Base-by-base conservation (phyloP, 2,329 filamentous ascomycete genomes). In the Huntiella moniliformis region DNA sequence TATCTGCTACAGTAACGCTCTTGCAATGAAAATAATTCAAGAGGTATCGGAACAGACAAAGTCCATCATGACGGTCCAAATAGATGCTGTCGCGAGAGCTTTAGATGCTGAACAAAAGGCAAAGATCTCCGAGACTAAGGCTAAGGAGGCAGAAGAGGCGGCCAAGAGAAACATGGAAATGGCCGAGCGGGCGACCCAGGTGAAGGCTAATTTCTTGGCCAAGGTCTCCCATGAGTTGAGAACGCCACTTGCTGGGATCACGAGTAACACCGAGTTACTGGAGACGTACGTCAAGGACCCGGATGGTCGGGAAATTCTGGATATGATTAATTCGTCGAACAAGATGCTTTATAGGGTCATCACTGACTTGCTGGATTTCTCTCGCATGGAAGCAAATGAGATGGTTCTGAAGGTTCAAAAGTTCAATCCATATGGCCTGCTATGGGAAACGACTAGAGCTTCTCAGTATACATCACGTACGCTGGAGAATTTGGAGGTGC, bases 291-390 rank as follows among this genome's bases (percentile, higher is more conserved):
- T 72, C 16, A 65, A 92, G 45, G 77, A 81, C 52, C 71, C 68
- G 49, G 83, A 92, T 51, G 83, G 92, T 59, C 69, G 77, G 31
- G 84, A 92, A 53, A 91, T 86, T 67, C 82, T 83, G 3, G 84
- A 92, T 56, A 88, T 84, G 12, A 91, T 92, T 46, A 76, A 84
- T 42, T 72, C 87, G 31, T 92, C 83, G 42, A 85, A 84, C 0
- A 86, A 95, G 57, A 76, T 91, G 12, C 64, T 95, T 11, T 67
- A 95, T 18, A 91, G 86, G 0, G 84, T 95, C 41, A 95, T 95
- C 63, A 95, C 95, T 56, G 88, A 96, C 56, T 94, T 95, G 45
- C 67, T 95, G 4, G 88, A 96, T 61, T 92, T 94, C 58, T 94
- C 86, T 22, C 92, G 93, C 60, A 85, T 91, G 65, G 85, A 93